These are phyloP conservation scores for Silybum marianum DNA, from an alignment of 129 eudicot species.

Conservation along the genomic window DNA sequence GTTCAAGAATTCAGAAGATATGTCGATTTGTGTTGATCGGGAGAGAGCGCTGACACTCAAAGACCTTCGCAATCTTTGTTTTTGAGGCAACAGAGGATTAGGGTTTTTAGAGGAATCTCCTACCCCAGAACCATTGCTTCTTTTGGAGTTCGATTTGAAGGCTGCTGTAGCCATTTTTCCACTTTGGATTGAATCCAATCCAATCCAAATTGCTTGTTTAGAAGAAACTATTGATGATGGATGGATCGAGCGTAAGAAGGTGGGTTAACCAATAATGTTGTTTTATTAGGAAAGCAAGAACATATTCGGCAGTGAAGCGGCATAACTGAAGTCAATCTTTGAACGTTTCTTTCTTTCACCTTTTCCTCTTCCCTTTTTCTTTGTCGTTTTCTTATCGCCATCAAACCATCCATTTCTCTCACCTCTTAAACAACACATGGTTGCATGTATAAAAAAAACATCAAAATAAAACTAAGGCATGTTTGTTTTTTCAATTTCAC, in stretches of 20 bases:
- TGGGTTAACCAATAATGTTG: not conserved
- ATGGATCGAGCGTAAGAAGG: not conserved
- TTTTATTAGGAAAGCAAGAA: constrained; percentile 21
- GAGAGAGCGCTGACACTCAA: constrained; percentile 75
- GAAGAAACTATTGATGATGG: constrained; percentile 5
- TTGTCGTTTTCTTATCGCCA: not conserved
- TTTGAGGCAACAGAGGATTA: constrained; percentile 11
- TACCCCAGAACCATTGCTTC: constrained; percentile 29
- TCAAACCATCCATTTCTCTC: not conserved
- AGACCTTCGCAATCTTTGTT: constrained; percentile 50
- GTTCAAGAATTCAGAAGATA: constrained; percentile 53
- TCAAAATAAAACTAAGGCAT: too few species aligned
- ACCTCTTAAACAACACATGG: too few species aligned
- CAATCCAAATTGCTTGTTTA: constrained; percentile 18
- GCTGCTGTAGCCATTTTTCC: constrained; percentile 63
- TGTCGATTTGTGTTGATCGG: constrained; percentile 39
- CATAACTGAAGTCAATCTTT: not conserved
- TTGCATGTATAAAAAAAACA: too few species aligned
- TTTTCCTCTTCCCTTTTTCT: not conserved
- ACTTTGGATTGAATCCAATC: not conserved
- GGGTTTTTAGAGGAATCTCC: constrained; percentile 7
- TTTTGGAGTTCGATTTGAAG: constrained; percentile 70
- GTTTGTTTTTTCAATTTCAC: too few species aligned
- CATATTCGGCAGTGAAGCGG: constrained; percentile 1
- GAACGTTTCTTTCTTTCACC: not conserved